Conservation (phyloP, 2,329 filamentous ascomycete species). For the Fusarium goolgardi region DNA sequence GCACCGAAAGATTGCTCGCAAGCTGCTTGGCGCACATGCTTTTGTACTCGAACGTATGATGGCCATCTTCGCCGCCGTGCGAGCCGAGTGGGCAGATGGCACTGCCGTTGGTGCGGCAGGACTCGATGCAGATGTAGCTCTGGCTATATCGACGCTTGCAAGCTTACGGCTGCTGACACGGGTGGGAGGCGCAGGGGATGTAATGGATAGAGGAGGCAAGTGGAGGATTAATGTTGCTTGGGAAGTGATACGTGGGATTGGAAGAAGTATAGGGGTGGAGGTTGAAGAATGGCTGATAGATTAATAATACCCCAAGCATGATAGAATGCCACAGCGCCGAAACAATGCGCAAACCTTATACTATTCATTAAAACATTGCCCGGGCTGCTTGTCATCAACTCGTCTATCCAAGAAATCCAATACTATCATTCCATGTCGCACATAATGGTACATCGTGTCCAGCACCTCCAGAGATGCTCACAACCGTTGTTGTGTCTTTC, state of each 20-base stretch:
- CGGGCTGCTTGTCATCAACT: conserved; percentile 22
- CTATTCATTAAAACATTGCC: conserved; percentile 16
- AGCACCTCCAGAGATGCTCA: conserved; percentile 9
- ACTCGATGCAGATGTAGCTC: conserved; percentile 67
- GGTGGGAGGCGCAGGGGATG: conserved; percentile 71
- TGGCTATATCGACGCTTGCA: conserved; percentile 77
- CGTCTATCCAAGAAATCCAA: conserved; percentile 37
- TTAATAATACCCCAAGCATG: conserved; percentile 50
- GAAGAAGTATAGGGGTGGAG: conserved; percentile 80
- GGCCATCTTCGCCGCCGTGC: conserved; percentile 78
- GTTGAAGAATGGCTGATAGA: conserved; percentile 81
- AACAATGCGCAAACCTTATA: background rate
- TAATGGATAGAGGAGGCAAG: conserved; percentile 75
- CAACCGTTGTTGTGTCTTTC: conserved; percentile 10
- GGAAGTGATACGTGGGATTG: conserved; percentile 78
- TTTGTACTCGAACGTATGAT: conserved; percentile 83
- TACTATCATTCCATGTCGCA: conserved; percentile 39
- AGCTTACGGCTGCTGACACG: conserved; percentile 76
- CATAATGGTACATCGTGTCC: conserved; percentile 41
- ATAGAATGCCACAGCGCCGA: background rate
- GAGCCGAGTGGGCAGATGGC: conserved; percentile 63
- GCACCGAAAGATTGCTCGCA: conserved; percentile 79
- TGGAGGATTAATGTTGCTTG: conserved; percentile 84
- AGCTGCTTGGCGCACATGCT: conserved; percentile 79
- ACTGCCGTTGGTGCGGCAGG: conserved; percentile 48